phyloP scores from a whole-genome alignment of 78 protist species.

The Dictyostelium firmibasis region DNA sequence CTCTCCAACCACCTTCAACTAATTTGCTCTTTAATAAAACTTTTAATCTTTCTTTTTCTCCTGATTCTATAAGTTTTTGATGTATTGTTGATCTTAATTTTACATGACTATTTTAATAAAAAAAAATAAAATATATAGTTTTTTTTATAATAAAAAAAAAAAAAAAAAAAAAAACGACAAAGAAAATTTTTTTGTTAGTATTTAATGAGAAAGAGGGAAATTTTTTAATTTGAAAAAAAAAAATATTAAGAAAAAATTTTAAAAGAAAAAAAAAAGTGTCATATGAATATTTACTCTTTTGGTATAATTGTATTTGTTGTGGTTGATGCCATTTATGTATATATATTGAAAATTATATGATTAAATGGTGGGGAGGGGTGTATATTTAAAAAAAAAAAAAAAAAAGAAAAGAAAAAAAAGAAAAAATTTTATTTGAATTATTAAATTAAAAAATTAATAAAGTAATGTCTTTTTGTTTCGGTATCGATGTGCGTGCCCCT shows the following conservation, averaged over 20 bases:
- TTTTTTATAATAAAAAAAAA: too few relatives aligned
- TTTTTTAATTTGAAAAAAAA: too few relatives aligned
- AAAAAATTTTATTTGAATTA: background rate
- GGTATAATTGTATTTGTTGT: background rate
- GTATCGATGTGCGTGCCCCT: background rate
- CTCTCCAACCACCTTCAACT: conserved; percentile 71
- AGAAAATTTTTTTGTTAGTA: too few relatives aligned
- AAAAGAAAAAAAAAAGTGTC: background rate
- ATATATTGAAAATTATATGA: background rate
- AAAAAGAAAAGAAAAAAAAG: too few relatives aligned
- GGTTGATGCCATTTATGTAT: background rate
- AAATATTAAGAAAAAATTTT: too few relatives aligned
- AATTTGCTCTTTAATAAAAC: conserved; percentile 42
- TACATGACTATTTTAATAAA: conserved; percentile 4
- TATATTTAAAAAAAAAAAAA: too few relatives aligned
- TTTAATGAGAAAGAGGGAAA: too few relatives aligned
- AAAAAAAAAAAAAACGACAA: too few relatives aligned
- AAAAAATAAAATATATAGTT: background rate
- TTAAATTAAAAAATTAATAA: too few relatives aligned
- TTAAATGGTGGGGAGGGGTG: background rate
- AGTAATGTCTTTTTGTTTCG: background rate
- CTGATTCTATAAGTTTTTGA: conserved; percentile 62
- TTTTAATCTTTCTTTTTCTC: conserved; percentile 68
- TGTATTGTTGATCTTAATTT: conserved; percentile 68
- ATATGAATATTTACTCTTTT: conserved; percentile 5